Evolutionary conservation across 257 asterid genomes (phyloP).

Genomic region (Przewalskia tangutica): DNA sequence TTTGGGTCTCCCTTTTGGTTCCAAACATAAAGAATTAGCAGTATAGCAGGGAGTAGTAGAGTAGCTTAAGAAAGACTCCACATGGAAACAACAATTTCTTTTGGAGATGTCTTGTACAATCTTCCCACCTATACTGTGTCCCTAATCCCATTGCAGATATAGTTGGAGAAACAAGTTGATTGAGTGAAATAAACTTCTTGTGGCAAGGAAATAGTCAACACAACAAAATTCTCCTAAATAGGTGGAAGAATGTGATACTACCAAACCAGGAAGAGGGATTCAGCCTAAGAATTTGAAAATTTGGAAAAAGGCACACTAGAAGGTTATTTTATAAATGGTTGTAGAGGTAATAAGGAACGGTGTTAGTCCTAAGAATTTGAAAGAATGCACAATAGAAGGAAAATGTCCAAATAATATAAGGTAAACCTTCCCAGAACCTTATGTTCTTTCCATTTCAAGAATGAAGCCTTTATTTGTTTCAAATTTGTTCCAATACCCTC

Average conservation of each 20-base stretch:
- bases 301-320: too few relatives aligned
- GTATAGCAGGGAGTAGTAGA: background rate
- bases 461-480: too few relatives aligned
- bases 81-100: background rate
- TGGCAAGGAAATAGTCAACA: background rate
- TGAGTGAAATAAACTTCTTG: background rate
- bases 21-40: background rate
- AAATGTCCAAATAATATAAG: too few relatives aligned
- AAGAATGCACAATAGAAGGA: too few relatives aligned
- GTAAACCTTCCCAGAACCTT: too few relatives aligned
- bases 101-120: background rate
- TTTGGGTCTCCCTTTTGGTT: background rate
- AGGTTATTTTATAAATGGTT: too few relatives aligned
- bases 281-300: too few relatives aligned
- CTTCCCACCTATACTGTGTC: background rate
- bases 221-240: background rate
- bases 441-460: too few relatives aligned
- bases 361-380: too few relatives aligned
- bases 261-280: too few relatives aligned
- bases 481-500: background rate
- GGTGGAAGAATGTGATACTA: background rate
- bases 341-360: too few relatives aligned
- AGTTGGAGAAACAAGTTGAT: background rate
- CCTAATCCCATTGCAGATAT: background rate
- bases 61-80: background rate